Evolutionary conservation across 2,329 filamentous ascomycete genomes (phyloP).

Genomic region (Fusarium sp.): DNA sequence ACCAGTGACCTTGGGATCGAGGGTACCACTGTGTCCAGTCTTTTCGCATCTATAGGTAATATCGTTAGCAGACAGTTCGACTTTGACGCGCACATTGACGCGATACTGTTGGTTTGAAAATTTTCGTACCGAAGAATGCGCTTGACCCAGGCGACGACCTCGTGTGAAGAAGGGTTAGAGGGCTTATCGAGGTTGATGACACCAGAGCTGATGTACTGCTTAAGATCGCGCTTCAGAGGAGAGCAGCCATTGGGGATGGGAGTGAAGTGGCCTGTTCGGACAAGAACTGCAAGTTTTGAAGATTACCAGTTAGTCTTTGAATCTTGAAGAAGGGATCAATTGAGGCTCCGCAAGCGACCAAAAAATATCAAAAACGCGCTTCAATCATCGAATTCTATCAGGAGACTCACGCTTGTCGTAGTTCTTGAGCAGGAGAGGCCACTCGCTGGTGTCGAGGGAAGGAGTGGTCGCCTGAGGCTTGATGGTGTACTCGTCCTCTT

Average conservation of each 20-base stretch:
- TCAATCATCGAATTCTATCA: background rate
- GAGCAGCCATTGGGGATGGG: conserved; percentile 94
- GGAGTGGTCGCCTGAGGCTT: conserved; percentile 89
- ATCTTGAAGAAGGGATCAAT: conserved; percentile 5
- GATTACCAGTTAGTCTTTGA: conserved; percentile 30
- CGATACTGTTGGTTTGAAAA: conserved; percentile 6
- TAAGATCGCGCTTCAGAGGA: conserved; percentile 92
- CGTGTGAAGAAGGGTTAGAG: conserved; percentile 96
- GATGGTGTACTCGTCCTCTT: conserved; percentile 83
- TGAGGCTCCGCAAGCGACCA: conserved; percentile 1
- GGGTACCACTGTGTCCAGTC: conserved; percentile 97
- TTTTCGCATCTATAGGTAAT: conserved; percentile 71
- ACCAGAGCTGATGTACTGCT: conserved; percentile 96
- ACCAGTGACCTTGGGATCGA: conserved; percentile 97
- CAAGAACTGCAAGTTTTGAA: conserved; percentile 72
- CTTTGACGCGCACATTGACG: conserved; percentile 22
- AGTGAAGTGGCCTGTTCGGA: conserved; percentile 96
- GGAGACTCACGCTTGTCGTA: conserved; percentile 83
- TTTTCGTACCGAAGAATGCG: conserved; percentile 83
- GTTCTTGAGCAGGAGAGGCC: conserved; percentile 95
- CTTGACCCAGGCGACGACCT: conserved; percentile 99
- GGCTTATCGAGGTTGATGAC: conserved; percentile 92
- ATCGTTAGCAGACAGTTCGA: conserved; percentile 19
- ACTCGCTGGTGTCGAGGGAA: conserved; percentile 84
- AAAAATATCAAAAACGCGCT: conserved; percentile 2